phyloP scores from a whole-genome alignment of 108 stramenopile genomes.

The Nannochloropsis granulata region DNA sequence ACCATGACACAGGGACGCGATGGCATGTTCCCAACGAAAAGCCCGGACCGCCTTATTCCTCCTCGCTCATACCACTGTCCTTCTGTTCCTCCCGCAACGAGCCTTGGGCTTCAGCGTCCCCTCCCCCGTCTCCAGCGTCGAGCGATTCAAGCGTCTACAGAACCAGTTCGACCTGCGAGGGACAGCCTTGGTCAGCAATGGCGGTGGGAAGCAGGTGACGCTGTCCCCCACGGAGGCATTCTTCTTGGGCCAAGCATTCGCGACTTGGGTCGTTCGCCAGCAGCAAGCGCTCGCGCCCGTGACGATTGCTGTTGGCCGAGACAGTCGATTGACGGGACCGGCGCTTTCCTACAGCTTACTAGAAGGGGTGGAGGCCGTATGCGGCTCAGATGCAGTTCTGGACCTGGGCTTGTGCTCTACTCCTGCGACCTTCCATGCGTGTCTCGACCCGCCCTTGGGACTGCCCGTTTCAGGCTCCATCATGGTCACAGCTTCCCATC shows the following conservation, averaged over 20 bases:
- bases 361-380: background rate
- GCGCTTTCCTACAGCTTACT: background rate
- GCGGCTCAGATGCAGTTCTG: background rate
- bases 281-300: background rate
- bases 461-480: background rate
- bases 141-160: background rate
- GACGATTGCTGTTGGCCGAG: background rate
- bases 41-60: background rate
- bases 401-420: background rate
- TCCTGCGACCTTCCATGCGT: background rate
- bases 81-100: background rate
- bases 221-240: background rate
- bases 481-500: conserved; percentile 2
- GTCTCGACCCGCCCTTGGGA: background rate
- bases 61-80: too few relatives aligned
- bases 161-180: background rate
- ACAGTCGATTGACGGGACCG: background rate
- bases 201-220: background rate
- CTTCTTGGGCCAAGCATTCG: background rate
- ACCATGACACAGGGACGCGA: too few relatives aligned
- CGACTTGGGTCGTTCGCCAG: background rate
- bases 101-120: background rate
- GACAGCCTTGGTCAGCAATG: background rate
- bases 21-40: too few relatives aligned
- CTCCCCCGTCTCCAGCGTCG: background rate